Base-by-base conservation (phyloP, 2,329 filamentous ascomycete genomes). In the Fusarium equiseti region DNA sequence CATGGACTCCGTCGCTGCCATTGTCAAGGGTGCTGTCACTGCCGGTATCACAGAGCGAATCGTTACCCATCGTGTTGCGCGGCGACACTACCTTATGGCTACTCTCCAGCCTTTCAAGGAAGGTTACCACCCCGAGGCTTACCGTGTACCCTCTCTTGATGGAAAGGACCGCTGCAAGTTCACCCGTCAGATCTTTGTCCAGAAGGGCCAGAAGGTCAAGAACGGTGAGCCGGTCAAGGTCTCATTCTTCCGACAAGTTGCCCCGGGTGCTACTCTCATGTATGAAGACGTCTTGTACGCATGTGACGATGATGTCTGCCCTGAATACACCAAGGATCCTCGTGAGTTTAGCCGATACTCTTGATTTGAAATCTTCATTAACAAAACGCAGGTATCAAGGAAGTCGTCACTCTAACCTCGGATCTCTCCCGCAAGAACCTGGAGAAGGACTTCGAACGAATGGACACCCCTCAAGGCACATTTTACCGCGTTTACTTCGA, bases 141-240 rank as follows among this genome's bases (percentile, higher is more conserved):
- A 98, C 85, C 94, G 96, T 79, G 96, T 98, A 26, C 96, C 96
- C 20, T 97, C 93, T 68, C 88, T 99, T 60, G 96, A 99, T 76
- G 96, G 96, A 77, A 97, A 98, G 81, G 96, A 99, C 78, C 90
- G 96, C 66, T 99, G 96, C 91, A 98, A 98, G 84, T 98, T 98
- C 80, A 98, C 96, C 3, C 87, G 96, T 57, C 96, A 99, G 79
- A 98, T 99, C 60, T 99, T 98, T 76, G 95, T 99, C 71, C 96
- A 98, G 78, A 98, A 98, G 84, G 96, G 96, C 18, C 96, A 99
- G 81, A 92, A 97, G 81, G 95, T 99, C 83, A 98, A 98, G 90
- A 98, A 97, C 80, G 96, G 96, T 76, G 96, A 99, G 83, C 95
- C 96, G 2, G 95, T 98, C 83, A 98, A 98, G 86, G 96, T 98